A percentile compares a stretch with the other conserved stretches of the same genome.
Evolutionary conservation across 148 eudicot species (phyloP).

Genomic region (Vaccinium macrocarpon): DNA sequence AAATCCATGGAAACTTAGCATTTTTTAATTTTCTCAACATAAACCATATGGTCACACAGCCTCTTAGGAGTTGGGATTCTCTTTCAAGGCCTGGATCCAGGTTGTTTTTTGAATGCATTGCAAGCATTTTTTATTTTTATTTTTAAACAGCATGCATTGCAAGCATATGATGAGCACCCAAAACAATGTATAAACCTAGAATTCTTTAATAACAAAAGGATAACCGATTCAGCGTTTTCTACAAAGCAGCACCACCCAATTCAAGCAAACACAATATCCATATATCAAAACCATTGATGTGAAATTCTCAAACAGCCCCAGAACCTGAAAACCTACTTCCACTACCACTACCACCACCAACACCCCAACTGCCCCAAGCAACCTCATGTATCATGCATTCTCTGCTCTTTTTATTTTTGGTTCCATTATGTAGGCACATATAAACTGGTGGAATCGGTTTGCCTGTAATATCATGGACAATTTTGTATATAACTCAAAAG

Average conservation of each 20-base stretch:
- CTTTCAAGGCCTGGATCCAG: background rate
- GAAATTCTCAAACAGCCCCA: background rate
- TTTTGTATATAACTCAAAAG: background rate
- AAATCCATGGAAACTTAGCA: background rate
- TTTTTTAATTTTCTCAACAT: background rate
- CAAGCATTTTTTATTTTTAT: background rate
- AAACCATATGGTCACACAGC: background rate
- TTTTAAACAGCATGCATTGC: background rate
- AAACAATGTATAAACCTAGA: background rate
- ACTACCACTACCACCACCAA: too few relatives aligned
- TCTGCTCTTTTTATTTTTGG: too few relatives aligned
- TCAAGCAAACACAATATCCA: slow-evolving; percentile 4
- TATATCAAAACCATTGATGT: background rate
- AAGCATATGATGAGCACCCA: background rate
- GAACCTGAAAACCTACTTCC: too few relatives aligned
- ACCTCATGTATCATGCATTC: too few relatives aligned
- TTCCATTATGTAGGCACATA: too few relatives aligned
- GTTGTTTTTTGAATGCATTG: background rate
- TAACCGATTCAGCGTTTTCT: background rate
- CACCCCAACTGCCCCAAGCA: too few relatives aligned
- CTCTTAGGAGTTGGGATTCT: background rate
- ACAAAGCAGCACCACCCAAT: background rate
- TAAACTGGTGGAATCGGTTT: background rate
- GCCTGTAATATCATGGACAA: background rate
- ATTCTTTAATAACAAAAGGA: background rate